Percentiles rank a stretch among this genome's conserved stretches.
These are phyloP conservation scores for Apiotrichum porosum DNA, from an alignment of 1,284 basidiomycete genomes.

Conservation along the genomic window DNA sequence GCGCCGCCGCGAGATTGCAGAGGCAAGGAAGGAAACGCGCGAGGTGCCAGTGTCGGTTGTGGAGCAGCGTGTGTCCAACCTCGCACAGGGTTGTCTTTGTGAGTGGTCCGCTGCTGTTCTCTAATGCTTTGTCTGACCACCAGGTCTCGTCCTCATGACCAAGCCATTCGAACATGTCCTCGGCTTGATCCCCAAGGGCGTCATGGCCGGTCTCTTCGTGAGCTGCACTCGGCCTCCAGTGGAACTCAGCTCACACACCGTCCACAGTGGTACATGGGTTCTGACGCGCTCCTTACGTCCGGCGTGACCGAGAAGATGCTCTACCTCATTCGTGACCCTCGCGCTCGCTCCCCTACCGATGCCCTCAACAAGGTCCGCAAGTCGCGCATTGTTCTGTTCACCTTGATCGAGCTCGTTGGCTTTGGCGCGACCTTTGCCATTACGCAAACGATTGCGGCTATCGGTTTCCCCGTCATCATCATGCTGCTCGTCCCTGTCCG, in stretches of 20 bases:
- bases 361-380: conserved; percentile 70
- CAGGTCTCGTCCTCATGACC: conserved; percentile 62
- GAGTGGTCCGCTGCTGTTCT: conserved; percentile 41
- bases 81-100: conserved; percentile 75
- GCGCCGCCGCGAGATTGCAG: conserved; percentile 6
- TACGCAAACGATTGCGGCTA: conserved; percentile 84
- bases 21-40: conserved; percentile 40
- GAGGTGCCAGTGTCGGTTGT: conserved; percentile 74
- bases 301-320: conserved; percentile 79
- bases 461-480: conserved; percentile 89
- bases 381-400: conserved; percentile 70
- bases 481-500: conserved; percentile 80
- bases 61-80: conserved; percentile 82
- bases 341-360: conserved; percentile 60
- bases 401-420: conserved; percentile 72
- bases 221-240: conserved; percentile 27
- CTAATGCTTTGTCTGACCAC: conserved; percentile 1
- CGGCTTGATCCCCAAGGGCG: conserved; percentile 66
- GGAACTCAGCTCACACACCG: too few relatives aligned
- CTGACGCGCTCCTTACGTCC: conserved; percentile 72
- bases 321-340: conserved; percentile 72
- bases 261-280: conserved; percentile 84
- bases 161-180: conserved; percentile 77
- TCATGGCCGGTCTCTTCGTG: conserved; percentile 50
- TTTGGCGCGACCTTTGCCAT: conserved; percentile 89